phyloP scores from a whole-genome alignment of 2,329 filamentous ascomycete genomes.

The Scedosporium aurantiacum region DNA sequence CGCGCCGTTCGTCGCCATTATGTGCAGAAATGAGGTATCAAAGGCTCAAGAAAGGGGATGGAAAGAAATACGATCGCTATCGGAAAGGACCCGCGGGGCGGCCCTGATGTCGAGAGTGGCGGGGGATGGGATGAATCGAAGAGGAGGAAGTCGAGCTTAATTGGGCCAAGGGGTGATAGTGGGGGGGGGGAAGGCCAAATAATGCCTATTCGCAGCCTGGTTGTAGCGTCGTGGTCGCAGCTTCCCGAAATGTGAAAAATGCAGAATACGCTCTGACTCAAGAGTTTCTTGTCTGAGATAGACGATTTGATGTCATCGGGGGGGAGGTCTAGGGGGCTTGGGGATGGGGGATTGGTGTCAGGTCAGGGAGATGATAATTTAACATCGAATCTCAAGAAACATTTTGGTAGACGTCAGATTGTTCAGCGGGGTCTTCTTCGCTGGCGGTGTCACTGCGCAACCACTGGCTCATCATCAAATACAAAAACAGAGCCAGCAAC shows the following conservation, averaged over 20 bases:
- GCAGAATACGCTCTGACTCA: neutral
- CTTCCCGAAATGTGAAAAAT: neutral
- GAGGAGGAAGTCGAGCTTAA: neutral
- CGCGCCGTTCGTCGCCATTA: slow-evolving; percentile 56
- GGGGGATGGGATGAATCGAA: neutral
- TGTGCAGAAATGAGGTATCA: slow-evolving; percentile 8
- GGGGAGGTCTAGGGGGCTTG: neutral
- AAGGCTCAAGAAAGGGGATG: neutral
- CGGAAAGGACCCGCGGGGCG: neutral
- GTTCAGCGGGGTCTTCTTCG: neutral
- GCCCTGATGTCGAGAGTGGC: neutral
- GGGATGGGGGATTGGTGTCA: neutral
- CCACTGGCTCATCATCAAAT: neutral
- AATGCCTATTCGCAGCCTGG: neutral
- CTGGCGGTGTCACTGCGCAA: neutral
- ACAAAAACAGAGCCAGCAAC: neutral
- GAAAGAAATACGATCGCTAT: neutral
- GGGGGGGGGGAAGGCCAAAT: neutral
- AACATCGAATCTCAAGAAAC: neutral
- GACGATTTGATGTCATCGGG: neutral
- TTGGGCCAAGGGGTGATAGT: neutral
- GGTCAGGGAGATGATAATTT: neutral
- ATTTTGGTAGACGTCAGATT: slow-evolving; percentile 1
- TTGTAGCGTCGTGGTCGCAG: neutral
- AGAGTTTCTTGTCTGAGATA: neutral